Percentiles rank a stretch among this genome's conserved stretches.
phyloP scores from a whole-genome alignment of 345 rosid genomes.

The Populus ilicifolia region DNA sequence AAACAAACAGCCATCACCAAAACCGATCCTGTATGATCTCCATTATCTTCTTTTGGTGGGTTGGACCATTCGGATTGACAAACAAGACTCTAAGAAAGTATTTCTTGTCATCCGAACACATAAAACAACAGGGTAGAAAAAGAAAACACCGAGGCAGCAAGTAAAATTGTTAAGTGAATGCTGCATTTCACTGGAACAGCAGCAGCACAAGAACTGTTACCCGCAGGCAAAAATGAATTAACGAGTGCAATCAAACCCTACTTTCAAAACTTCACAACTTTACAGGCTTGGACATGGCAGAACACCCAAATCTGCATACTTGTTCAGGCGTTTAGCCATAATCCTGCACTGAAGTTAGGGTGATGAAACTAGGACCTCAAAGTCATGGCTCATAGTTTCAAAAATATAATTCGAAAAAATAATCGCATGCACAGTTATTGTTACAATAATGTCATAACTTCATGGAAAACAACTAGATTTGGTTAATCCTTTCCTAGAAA shows the following conservation, averaged over 20 bases:
- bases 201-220: background rate
- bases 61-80: background rate
- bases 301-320: background rate
- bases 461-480: background rate
- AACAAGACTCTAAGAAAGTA: background rate
- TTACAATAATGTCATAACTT: background rate
- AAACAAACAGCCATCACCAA: background rate
- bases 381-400: background rate
- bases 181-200: background rate
- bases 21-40: background rate
- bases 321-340: too few relatives aligned
- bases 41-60: background rate
- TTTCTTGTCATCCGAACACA: background rate
- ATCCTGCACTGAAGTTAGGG: background rate
- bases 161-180: too few relatives aligned
- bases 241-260: background rate
- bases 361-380: too few relatives aligned
- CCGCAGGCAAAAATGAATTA: background rate
- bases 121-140: background rate
- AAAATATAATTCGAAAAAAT: background rate
- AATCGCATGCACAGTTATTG: background rate
- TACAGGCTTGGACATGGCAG: background rate
- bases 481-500: slow-evolving; percentile 9
- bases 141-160: background rate
- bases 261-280: background rate